These are phyloP conservation scores for Colletotrichum falcatum DNA, from an alignment of 2,329 filamentous ascomycete species.

Conservation along the genomic window DNA sequence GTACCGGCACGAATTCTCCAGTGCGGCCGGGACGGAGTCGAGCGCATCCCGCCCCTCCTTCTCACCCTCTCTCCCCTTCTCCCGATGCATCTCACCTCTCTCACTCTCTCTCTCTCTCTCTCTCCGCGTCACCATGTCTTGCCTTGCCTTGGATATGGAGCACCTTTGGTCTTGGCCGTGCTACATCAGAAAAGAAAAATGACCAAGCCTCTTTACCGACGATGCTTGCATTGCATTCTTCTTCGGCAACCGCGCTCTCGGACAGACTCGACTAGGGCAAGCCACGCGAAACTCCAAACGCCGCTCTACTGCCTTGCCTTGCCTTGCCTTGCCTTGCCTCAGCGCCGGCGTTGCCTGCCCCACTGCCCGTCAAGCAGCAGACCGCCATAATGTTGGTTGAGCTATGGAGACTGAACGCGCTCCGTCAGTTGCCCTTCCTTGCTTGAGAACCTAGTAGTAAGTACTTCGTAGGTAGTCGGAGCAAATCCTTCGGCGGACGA, in stretches of 20 bases:
- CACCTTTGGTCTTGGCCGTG: background rate
- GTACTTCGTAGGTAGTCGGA: constrained; percentile 4
- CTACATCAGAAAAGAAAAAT: background rate
- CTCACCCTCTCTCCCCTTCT: background rate
- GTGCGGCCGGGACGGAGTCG: constrained; percentile 8
- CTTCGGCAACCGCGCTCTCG: constrained; percentile 9
- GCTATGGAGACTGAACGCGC: background rate
- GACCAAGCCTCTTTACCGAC: constrained; percentile 14
- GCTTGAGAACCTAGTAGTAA: background rate
- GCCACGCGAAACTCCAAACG: background rate
- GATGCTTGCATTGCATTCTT: constrained; percentile 5
- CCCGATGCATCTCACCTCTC: background rate
- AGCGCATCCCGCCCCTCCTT: constrained; percentile 11
- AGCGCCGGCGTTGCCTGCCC: background rate
- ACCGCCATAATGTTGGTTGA: constrained; percentile 19
- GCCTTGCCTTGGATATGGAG: background rate
- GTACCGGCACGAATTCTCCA: constrained; percentile 23
- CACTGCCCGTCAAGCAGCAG: constrained; percentile 17
- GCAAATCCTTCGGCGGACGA: constrained; percentile 9
- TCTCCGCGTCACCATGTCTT: background rate
- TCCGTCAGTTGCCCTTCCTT: background rate
- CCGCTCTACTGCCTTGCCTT: background rate
- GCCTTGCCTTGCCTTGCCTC: too few species aligned
- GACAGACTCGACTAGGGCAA: background rate
- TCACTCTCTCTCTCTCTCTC: too few species aligned